These are phyloP conservation scores for Halenospora varia DNA, from an alignment of 495 filamentous ascomycete species.

Conservation along the genomic window DNA sequence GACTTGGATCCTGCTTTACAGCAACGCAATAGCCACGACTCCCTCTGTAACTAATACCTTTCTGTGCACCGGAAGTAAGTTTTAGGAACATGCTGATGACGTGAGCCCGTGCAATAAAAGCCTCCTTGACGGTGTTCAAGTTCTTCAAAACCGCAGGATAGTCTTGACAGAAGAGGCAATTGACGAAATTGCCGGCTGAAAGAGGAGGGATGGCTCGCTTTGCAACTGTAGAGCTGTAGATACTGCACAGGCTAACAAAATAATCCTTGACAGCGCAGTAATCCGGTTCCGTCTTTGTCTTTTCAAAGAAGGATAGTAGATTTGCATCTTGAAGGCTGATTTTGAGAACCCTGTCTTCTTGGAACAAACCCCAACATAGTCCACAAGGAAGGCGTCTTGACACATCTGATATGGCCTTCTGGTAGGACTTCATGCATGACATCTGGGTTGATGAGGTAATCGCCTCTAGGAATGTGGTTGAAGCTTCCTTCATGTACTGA, in stretches of 20 bases:
- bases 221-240: slow-evolving; percentile 7
- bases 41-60: slow-evolving; percentile 3
- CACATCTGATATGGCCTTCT: slow-evolving; percentile 12
- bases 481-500: slow-evolving; percentile 14
- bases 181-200: slow-evolving; percentile 12
- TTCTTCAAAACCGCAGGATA: slow-evolving; percentile 11
- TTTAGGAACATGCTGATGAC: slow-evolving; percentile 8
- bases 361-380: slow-evolving; percentile 11
- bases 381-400: slow-evolving; percentile 14
- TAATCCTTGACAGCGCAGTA: slow-evolving; percentile 10
- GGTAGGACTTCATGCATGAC: slow-evolving; percentile 7
- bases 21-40: slow-evolving; percentile 9
- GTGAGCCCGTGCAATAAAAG: slow-evolving; percentile 11
- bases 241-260: slow-evolving; percentile 11
- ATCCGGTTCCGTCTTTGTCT: slow-evolving; percentile 12
- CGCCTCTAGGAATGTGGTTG: slow-evolving; percentile 12
- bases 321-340: slow-evolving; percentile 9
- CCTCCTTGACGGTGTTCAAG: slow-evolving; percentile 10
- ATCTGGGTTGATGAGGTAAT: slow-evolving; percentile 9
- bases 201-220: slow-evolving; percentile 11
- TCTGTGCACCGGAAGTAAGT: slow-evolving; percentile 8
- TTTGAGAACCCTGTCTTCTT: slow-evolving; percentile 8
- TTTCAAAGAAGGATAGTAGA: slow-evolving; percentile 13
- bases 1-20: slow-evolving; percentile 8
- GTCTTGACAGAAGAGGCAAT: slow-evolving; percentile 13